Conservation (phyloP, 2,329 filamentous ascomycete genomes). For the Fusarium piperis region DNA sequence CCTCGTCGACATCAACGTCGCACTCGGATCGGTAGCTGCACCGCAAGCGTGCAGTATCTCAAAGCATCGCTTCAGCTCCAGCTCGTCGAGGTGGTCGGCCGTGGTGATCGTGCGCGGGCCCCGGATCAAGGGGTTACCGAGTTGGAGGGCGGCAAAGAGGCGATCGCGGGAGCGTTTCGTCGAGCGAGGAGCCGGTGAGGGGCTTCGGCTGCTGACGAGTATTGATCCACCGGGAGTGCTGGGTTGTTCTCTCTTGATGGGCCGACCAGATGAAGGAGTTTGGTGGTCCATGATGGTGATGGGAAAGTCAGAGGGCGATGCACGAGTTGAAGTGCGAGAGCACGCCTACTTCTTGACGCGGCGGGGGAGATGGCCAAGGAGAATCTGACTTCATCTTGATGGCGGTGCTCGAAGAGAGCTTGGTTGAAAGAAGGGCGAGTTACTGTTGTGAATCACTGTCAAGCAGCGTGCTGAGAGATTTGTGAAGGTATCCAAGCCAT, state of each 20-base stretch:
- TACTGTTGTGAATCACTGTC: not conserved
- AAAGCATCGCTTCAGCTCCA: conserved; percentile 44
- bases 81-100: conserved; percentile 41
- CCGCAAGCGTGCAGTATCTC: conserved; percentile 48
- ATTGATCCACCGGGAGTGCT: not conserved
- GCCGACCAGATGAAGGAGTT: not conserved
- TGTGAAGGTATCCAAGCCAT: not conserved
- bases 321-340: not conserved
- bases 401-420: not conserved
- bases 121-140: conserved; percentile 28
- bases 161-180: conserved; percentile 26
- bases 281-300: not conserved
- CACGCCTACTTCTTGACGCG: not conserved
- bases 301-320: not conserved
- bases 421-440: not conserved
- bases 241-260: conserved; percentile 6
- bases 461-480: not conserved
- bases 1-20: conserved; percentile 37
- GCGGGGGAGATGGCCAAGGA: not conserved
- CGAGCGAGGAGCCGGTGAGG: conserved; percentile 23
- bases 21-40: conserved; percentile 35
- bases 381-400: not conserved
- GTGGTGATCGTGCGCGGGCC: conserved; percentile 31
- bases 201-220: conserved; percentile 24
- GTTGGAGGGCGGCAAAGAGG: conserved; percentile 41